Evolutionary conservation across 2,329 filamentous ascomycete genomes (phyloP).

Genomic region (Paracorniculantispora psalliotae): DNA sequence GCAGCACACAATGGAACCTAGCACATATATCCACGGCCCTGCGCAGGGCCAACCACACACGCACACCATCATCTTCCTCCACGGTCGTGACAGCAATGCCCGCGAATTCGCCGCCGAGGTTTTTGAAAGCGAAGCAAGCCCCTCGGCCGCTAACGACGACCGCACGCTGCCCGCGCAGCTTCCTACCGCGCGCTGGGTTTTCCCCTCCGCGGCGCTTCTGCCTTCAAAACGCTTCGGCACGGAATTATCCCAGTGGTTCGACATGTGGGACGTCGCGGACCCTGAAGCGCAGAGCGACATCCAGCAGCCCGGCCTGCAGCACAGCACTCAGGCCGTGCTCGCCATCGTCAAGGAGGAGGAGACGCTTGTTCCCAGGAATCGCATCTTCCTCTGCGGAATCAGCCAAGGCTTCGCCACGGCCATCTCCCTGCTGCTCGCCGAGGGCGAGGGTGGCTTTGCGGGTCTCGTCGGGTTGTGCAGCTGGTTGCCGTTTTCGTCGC

Average conservation of each 20-base stretch:
- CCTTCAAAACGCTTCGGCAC: not conserved
- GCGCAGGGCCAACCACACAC: not conserved
- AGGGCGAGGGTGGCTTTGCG: not conserved
- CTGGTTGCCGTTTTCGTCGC: not conserved
- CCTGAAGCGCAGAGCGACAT: not conserved
- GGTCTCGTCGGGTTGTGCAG: slow-evolving; percentile 3
- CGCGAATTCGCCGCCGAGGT: slow-evolving; percentile 42
- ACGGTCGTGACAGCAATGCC: slow-evolving; percentile 43
- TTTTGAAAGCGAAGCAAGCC: slow-evolving; percentile 24
- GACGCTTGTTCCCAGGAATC: not conserved
- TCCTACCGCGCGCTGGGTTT: not conserved
- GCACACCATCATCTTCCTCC: slow-evolving; percentile 43
- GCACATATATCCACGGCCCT: not conserved
- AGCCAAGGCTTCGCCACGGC: slow-evolving; percentile 3
- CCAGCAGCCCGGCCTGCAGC: not conserved
- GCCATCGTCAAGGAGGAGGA: not conserved
- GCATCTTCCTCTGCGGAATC: slow-evolving; percentile 2
- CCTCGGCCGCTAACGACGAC: not conserved
- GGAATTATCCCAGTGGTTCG: slow-evolving; percentile 4
- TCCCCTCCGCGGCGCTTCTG: not conserved
- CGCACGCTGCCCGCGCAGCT: not conserved
- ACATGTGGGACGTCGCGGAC: not conserved
- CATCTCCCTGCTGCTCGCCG: not conserved
- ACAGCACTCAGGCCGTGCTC: not conserved
- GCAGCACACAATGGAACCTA: not conserved